A percentile compares a stretch with the other conserved stretches of the same genome.
Conservation (phyloP, 805 yeast genomes). For the Candida michaelii region DNA sequence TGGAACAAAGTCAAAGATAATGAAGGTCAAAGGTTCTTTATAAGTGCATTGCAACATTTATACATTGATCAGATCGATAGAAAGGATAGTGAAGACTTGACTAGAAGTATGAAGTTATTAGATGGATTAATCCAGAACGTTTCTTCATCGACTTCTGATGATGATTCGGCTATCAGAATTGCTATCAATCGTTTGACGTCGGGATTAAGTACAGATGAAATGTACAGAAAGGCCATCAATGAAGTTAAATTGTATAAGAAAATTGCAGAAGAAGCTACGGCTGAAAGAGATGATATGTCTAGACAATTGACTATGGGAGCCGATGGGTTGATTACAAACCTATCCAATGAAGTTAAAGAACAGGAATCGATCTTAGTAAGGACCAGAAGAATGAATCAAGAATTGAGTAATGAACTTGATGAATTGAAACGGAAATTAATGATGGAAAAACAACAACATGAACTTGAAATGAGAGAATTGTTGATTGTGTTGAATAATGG, state of each 20-base stretch:
- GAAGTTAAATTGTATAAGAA: slow-evolving; percentile 54
- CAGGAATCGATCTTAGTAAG: slow-evolving; percentile 57
- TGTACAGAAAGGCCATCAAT: slow-evolving; percentile 66
- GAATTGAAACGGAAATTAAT: slow-evolving; percentile 60
- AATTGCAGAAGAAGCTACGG: slow-evolving; percentile 54
- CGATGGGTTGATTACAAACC: slow-evolving; percentile 62
- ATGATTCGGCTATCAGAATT: slow-evolving; percentile 57
- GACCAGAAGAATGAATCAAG: slow-evolving; percentile 62
- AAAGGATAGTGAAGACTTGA: slow-evolving; percentile 40
- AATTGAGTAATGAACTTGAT: slow-evolving; percentile 58
- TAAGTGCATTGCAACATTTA: slow-evolving; percentile 67
- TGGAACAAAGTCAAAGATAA: slow-evolving; percentile 59
- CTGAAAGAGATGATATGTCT: slow-evolving; percentile 62
- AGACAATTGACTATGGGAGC: slow-evolving; percentile 73
- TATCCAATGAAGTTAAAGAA: slow-evolving; percentile 63
- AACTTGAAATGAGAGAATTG: slow-evolving; percentile 73
- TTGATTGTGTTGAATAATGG: slow-evolving; percentile 55
- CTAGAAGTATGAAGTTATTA: slow-evolving; percentile 58
- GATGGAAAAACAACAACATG: slow-evolving; percentile 71
- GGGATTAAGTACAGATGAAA: slow-evolving; percentile 79
- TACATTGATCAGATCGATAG: slow-evolving; percentile 55
- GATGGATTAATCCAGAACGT: slow-evolving; percentile 66
- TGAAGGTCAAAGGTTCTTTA: slow-evolving; percentile 57
- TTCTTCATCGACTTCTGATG: slow-evolving; percentile 52
- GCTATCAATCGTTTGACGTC: slow-evolving; percentile 74